phyloP scores from a whole-genome alignment of 306 rosid genomes.

The Casuarina cunninghamiana region DNA sequence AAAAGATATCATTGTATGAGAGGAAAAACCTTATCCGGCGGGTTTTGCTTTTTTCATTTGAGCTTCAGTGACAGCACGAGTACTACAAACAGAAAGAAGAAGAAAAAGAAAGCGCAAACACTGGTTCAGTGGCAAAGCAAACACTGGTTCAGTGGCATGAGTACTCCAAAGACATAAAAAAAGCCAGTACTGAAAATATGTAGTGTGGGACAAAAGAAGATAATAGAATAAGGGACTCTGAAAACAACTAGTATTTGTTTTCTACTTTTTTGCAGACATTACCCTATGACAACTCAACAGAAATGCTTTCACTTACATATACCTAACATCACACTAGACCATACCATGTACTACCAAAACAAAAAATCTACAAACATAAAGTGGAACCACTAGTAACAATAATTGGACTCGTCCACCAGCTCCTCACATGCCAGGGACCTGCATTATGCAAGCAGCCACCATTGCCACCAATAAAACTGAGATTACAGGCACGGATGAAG shows the following conservation, averaged over 20 bases:
- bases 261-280: constrained; percentile 4
- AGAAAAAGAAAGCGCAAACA: background rate
- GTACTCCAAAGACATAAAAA: too few relatives aligned
- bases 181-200: background rate
- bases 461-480: constrained; percentile 21
- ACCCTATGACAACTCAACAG: constrained; percentile 18
- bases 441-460: constrained; percentile 15
- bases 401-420: constrained; percentile 25
- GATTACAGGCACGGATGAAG: constrained; percentile 11
- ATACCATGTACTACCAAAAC: constrained; percentile 1
- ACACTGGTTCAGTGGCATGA: background rate
- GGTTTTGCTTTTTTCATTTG: background rate
- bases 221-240: background rate
- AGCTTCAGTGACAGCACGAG: background rate
- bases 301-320: constrained; percentile 10
- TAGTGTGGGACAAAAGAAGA: too few relatives aligned
- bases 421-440: constrained; percentile 23
- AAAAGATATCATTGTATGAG: background rate
- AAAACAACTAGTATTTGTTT: constrained; percentile 8
- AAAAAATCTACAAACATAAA: constrained; percentile 22
- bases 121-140: background rate
- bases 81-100: background rate
- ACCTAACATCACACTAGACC: constrained; percentile 24
- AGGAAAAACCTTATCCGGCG: background rate
- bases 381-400: constrained; percentile 33